Evolutionary conservation across 805 yeast species (phyloP).

Genomic region (Teunomyces tritomae): DNA sequence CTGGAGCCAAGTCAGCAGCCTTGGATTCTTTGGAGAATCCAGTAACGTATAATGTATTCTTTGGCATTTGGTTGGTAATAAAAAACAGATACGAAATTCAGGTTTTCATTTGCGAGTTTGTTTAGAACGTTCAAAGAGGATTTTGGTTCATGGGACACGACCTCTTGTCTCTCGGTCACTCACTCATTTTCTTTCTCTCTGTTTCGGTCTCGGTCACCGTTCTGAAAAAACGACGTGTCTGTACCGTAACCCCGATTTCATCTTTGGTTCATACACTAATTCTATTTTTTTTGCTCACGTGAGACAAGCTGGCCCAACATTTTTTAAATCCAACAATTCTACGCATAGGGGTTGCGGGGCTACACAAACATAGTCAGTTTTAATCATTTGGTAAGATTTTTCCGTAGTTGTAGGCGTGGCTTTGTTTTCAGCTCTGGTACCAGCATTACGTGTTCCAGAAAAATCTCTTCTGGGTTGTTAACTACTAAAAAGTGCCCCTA

Average conservation of each 20-base stretch:
- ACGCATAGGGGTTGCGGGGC: constrained; percentile 1
- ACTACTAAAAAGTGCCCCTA: not conserved
- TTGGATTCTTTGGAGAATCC: constrained; percentile 54
- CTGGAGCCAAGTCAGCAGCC: constrained; percentile 58
- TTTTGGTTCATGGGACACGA: too few species aligned
- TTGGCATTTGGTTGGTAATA: constrained; percentile 29
- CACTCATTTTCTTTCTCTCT: too few species aligned
- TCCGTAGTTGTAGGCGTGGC: not conserved
- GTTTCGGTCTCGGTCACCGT: too few species aligned
- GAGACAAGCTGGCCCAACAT: constrained; percentile 1
- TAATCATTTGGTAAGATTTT: not conserved
- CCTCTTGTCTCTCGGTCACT: too few species aligned
- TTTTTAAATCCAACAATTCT: not conserved
- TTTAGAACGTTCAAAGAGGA: not conserved
- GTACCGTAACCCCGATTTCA: not conserved
- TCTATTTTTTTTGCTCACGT: not conserved
- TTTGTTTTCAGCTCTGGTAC: not conserved
- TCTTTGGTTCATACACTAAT: not conserved
- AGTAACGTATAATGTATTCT: constrained; percentile 52
- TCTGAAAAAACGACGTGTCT: too few species aligned
- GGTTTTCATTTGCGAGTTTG: not conserved
- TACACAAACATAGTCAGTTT: not conserved
- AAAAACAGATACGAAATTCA: too few species aligned
- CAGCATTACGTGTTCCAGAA: not conserved
- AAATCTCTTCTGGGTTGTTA: not conserved